Evolutionary conservation across 2,329 filamentous ascomycete genomes (phyloP), one percentile per base, ranked within the genome.

Genomic region (Periconia sp.): DNA sequence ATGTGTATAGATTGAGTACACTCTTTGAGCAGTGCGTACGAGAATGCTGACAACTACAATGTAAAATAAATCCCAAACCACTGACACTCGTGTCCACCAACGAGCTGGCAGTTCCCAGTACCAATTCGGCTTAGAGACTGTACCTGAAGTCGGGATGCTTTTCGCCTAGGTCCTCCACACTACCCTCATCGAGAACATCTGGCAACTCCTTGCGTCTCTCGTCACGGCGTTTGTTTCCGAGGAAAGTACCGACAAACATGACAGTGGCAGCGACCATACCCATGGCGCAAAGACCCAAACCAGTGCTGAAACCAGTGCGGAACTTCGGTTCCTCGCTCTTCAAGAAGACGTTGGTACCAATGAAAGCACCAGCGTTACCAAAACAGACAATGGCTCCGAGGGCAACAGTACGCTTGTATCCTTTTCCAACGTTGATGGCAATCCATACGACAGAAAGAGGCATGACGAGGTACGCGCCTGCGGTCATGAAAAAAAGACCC

Each of bases 371-470:
- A 1, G 80, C 71, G 1, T 80, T 84, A 2, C 82, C 82, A 2
- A 85, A 66, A 18, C 60, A 60, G 40, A 70, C 60, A 10, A 71
- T 66, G 1, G 51, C 50, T 0, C 54, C 55, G 6, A 68, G 58
- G 17, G 60, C 58, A 7, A 64, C 61, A 1, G 61, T 54, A 8
- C 61, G 62, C 42, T 68, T 65, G 31, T 65, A 73, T 2, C 66
- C 66, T 20, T 59, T 63, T 1, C 60, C 61, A 60, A 58, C 64
- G 73, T 77, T 85, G 61, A 85, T 84, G 20, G 84, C 74, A 0
- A 79, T 80, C 83, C 82, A 85, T 9, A 78, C 79, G 33, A 85
- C 65, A 64, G 82, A 82, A 0, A 81, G 79, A 0, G 82, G 82
- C 0, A 83, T 82, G 9, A 79, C 80, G 0, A 82, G 80, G 65